Conservation (phyloP, 768 basidiomycete genomes). For the Candolleomyces eurysporus region DNA sequence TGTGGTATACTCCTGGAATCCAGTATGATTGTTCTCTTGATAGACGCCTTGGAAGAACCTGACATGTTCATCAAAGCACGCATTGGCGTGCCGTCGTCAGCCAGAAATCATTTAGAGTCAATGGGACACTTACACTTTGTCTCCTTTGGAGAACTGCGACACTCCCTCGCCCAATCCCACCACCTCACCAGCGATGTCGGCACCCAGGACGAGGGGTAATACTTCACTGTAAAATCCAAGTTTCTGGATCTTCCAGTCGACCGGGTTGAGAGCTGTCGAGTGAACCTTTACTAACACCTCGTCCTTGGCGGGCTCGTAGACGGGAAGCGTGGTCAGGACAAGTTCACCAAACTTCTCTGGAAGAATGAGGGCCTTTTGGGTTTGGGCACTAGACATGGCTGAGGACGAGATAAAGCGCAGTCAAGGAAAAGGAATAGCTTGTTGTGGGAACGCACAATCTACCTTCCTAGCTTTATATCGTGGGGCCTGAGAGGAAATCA, state of each 20-base stretch:
- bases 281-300: slow-evolving; percentile 43
- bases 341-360: too few relatives aligned
- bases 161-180: slow-evolving; percentile 53
- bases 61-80: not conserved
- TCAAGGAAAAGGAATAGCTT: too few relatives aligned
- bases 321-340: too few relatives aligned
- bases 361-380: too few relatives aligned
- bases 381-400: too few relatives aligned
- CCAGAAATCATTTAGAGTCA: not conserved
- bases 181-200: slow-evolving; percentile 51
- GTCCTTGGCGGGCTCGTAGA: slow-evolving; percentile 28
- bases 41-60: slow-evolving; percentile 38
- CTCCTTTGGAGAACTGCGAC: slow-evolving; percentile 46
- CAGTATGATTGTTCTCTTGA: slow-evolving; percentile 30
- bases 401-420: too few relatives aligned
- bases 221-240: slow-evolving; percentile 27
- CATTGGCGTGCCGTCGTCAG: not conserved
- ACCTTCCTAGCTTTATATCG: too few relatives aligned
- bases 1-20: slow-evolving; percentile 40
- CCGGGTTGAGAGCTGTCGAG: slow-evolving; percentile 45
- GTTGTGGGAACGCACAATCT: too few relatives aligned
- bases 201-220: slow-evolving; percentile 49
- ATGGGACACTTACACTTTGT: slow-evolving; percentile 43
- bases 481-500: too few relatives aligned
- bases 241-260: slow-evolving; percentile 36